Evolutionary conservation across 495 filamentous ascomycete species (phyloP).

Genomic region (Aspergillus diversus): DNA sequence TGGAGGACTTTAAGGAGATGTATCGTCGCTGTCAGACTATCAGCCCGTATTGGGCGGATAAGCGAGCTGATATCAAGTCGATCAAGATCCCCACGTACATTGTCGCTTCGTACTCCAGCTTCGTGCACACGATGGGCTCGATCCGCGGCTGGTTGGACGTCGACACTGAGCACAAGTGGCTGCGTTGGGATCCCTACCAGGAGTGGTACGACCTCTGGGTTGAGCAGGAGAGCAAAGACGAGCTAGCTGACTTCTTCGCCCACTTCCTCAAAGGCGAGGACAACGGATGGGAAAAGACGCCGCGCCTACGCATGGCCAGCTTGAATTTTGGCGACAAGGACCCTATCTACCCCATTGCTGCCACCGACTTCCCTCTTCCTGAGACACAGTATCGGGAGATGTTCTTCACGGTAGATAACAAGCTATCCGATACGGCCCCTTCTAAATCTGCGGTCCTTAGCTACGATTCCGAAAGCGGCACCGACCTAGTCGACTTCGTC

Average conservation of each 20-base stretch:
- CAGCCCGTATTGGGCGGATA: slow-evolving; percentile 30
- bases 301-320: slow-evolving; percentile 27
- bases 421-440: not conserved
- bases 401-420: not conserved
- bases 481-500: not conserved
- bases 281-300: slow-evolving; percentile 42
- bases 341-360: slow-evolving; percentile 11
- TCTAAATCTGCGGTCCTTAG: not conserved
- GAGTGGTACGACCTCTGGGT: slow-evolving; percentile 43
- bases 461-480: slow-evolving; percentile 9
- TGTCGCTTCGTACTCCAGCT: slow-evolving; percentile 29
- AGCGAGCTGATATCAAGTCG: slow-evolving; percentile 19
- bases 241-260: slow-evolving; percentile 38
- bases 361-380: slow-evolving; percentile 4
- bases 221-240: slow-evolving; percentile 20
- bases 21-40: slow-evolving; percentile 13
- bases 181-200: slow-evolving; percentile 31
- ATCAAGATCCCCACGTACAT: slow-evolving; percentile 31
- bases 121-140: slow-evolving; percentile 25
- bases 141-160: slow-evolving; percentile 11
- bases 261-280: slow-evolving; percentile 34
- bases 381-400: slow-evolving; percentile 7
- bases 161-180: slow-evolving; percentile 32
- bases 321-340: slow-evolving; percentile 23
- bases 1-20: slow-evolving; percentile 25